Evolutionary conservation across 2,329 filamentous ascomycete species (phyloP).

Genomic region (Verticillium albo-atrum): DNA sequence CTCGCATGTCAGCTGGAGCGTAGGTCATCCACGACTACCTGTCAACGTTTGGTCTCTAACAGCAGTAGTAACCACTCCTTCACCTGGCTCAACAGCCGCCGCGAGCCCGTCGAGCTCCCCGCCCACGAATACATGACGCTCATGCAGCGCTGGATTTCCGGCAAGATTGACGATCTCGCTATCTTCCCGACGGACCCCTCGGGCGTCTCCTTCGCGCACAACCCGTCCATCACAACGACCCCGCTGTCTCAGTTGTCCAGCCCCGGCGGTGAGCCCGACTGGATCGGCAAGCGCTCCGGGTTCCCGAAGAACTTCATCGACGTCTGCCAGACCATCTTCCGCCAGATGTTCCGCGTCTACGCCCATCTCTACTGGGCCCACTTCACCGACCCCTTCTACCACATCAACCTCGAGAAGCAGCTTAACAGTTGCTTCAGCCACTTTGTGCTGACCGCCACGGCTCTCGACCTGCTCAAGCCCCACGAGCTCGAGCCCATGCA

Average conservation of each 20-base stretch:
- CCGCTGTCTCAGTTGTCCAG: slow-evolving; percentile 60
- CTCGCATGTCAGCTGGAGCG: slow-evolving; percentile 91
- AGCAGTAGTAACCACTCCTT: slow-evolving; percentile 78
- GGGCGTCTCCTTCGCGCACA: slow-evolving; percentile 61
- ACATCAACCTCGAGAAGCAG: slow-evolving; percentile 75
- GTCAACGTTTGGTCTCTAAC: neutral
- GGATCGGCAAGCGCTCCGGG: slow-evolving; percentile 87
- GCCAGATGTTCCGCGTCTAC: slow-evolving; percentile 98
- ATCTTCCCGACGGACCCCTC: slow-evolving; percentile 88
- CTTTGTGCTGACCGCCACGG: slow-evolving; percentile 75
- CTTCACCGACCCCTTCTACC: slow-evolving; percentile 79
- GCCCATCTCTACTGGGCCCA: slow-evolving; percentile 97
- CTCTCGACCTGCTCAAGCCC: slow-evolving; percentile 78
- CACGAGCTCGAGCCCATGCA: slow-evolving; percentile 96
- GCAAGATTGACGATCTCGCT: slow-evolving; percentile 84
- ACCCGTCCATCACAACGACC: slow-evolving; percentile 53
- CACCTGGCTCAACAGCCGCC: slow-evolving; percentile 88
- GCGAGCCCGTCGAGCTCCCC: slow-evolving; percentile 85
- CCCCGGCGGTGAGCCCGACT: slow-evolving; percentile 59
- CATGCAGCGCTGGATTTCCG: slow-evolving; percentile 95
- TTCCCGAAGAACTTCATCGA: slow-evolving; percentile 88
- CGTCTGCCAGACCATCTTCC: slow-evolving; percentile 90
- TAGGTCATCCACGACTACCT: slow-evolving; percentile 47
- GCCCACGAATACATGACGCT: slow-evolving; percentile 92
- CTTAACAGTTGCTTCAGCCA: slow-evolving; percentile 86